phyloP scores from a whole-genome alignment of 768 basidiomycete species.

The Xanthoconium purpureum region DNA sequence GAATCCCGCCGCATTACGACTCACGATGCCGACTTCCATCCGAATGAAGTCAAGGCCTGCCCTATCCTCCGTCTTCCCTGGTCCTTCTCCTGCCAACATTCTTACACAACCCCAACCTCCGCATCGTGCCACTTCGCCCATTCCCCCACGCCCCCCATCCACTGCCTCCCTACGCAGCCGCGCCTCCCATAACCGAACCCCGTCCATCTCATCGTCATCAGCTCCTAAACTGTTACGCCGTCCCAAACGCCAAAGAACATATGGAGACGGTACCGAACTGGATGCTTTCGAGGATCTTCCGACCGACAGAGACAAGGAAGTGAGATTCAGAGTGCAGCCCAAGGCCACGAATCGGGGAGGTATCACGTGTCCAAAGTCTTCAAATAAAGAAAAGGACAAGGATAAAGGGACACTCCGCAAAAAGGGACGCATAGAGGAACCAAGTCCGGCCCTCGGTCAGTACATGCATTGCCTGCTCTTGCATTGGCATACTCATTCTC shows the following conservation, averaged over 20 bases:
- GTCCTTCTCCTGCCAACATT: slow-evolving; percentile 34
- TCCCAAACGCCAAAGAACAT: slow-evolving; percentile 73
- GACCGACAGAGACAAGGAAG: slow-evolving; percentile 81
- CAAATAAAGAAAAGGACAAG: slow-evolving; percentile 36
- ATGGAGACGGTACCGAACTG: slow-evolving; percentile 87
- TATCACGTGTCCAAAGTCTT: slow-evolving; percentile 43
- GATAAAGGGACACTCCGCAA: slow-evolving; percentile 59
- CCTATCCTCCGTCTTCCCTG: slow-evolving; percentile 71
- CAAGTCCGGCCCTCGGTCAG: slow-evolving; percentile 40
- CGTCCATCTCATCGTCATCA: slow-evolving; percentile 41
- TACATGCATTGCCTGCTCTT: slow-evolving; percentile 8
- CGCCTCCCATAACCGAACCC: slow-evolving; percentile 23
- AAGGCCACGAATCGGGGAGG: slow-evolving; percentile 60
- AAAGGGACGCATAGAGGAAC: slow-evolving; percentile 50
- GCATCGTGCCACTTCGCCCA: slow-evolving; percentile 55
- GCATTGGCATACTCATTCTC: background rate
- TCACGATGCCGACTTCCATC: slow-evolving; percentile 85
- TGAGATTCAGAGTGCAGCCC: slow-evolving; percentile 70
- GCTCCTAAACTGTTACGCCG: slow-evolving; percentile 66
- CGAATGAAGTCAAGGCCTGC: slow-evolving; percentile 72
- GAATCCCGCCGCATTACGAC: slow-evolving; percentile 70
- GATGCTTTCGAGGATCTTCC: slow-evolving; percentile 86
- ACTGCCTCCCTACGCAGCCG: slow-evolving; percentile 44
- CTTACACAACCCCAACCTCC: slow-evolving; percentile 32
- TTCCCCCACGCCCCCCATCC: slow-evolving; percentile 60